phyloP scores from a whole-genome alignment of 495 filamentous ascomycete species.

The Cenococcum geophilum region DNA sequence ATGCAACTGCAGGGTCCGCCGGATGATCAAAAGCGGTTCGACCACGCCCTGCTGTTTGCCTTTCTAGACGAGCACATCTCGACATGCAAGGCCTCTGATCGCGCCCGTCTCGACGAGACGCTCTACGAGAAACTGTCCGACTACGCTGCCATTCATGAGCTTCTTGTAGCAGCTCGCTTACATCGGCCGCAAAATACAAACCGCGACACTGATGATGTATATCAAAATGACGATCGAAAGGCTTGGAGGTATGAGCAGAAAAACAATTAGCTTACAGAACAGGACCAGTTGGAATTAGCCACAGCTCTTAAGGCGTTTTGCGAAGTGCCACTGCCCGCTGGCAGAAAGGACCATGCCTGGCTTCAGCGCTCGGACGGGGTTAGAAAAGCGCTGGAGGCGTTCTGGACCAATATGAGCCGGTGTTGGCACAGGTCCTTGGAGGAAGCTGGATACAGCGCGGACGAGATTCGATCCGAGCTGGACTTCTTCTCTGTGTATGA shows the following conservation, averaged over 20 bases:
- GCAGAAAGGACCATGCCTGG: too few species aligned
- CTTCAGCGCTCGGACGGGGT: too few species aligned
- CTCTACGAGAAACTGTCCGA: slow-evolving; percentile 6
- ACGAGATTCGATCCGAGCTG: too few species aligned
- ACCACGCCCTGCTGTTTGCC: neutral
- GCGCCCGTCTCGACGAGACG: slow-evolving; percentile 1
- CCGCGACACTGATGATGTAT: neutral
- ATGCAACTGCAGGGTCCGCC: slow-evolving; percentile 6
- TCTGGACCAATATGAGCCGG: too few species aligned
- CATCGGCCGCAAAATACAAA: neutral
- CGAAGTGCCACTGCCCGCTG: too few species aligned
- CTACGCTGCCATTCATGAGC: slow-evolving; percentile 2
- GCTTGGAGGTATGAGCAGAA: neutral
- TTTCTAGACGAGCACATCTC: slow-evolving; percentile 11
- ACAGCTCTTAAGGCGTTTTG: too few species aligned
- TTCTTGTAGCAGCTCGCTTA: slow-evolving; percentile 1
- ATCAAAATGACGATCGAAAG: neutral
- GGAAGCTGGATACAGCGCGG: too few species aligned
- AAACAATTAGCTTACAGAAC: too few species aligned
- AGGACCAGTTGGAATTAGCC: too few species aligned
- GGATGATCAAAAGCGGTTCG: slow-evolving; percentile 3
- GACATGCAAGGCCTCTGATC: neutral
- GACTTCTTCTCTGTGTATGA: too few species aligned
- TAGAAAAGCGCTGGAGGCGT: too few species aligned
- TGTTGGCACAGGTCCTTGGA: too few species aligned